These are phyloP conservation scores for Symbiodinium pilosum DNA, from an alignment of 73 alveolate species.

Conservation along the genomic window DNA sequence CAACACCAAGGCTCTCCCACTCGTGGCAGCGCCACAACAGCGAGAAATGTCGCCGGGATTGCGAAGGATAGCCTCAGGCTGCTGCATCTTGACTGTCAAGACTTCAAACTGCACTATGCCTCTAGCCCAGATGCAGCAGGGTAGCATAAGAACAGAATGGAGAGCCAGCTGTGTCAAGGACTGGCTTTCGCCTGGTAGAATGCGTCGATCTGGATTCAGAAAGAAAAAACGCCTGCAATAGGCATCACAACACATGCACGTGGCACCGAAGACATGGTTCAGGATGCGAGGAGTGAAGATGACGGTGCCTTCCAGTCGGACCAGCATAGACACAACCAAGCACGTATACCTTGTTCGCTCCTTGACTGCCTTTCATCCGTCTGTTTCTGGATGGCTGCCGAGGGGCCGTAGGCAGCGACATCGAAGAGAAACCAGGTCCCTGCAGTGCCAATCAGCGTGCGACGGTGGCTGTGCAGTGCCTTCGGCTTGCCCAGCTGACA, in stretches of 20 bases:
- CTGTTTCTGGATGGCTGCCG: background rate
- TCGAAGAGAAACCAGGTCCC: conserved; percentile 81
- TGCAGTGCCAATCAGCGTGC: conserved; percentile 38
- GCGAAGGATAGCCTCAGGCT: conserved; percentile 18
- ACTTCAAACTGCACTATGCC: background rate
- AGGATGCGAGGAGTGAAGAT: conserved; percentile 79
- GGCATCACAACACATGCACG: no score
- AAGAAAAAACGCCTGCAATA: no score
- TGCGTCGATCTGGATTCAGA: no score
- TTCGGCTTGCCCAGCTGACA: background rate
- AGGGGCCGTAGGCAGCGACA: conserved; percentile 54
- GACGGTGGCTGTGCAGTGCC: conserved; percentile 2
- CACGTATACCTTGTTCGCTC: no score
- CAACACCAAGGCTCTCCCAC: conserved; percentile 7
- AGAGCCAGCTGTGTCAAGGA: conserved; percentile 2
- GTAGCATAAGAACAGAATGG: conserved; percentile 42
- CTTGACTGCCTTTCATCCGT: background rate
- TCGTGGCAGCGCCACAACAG: conserved; percentile 48
- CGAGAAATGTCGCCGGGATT: conserved; percentile 63
- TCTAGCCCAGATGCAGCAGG: background rate
- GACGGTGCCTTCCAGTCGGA: conserved; percentile 17
- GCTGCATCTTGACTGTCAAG: background rate
- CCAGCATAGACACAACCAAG: no score
- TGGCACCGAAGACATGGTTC: conserved; percentile 43
- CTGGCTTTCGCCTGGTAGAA: conserved; percentile 62